Conservation (phyloP, 805 yeast genomes). For the Nakazawaea wickerhamii region DNA sequence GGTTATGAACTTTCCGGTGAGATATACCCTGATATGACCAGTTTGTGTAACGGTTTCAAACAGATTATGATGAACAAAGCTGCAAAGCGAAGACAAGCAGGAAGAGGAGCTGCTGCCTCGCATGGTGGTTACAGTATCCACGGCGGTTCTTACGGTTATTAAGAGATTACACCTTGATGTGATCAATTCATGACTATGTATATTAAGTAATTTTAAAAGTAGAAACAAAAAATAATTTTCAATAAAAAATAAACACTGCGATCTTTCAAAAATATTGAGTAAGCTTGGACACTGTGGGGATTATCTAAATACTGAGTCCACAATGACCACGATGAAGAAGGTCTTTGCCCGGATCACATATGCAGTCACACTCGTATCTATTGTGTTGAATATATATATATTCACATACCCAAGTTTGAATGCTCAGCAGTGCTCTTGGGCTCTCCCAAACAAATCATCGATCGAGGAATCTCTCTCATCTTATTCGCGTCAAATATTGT, state of each 20-base stretch:
- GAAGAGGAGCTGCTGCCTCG: conserved; percentile 6
- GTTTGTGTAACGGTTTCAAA: conserved; percentile 93
- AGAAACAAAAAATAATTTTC: neutral
- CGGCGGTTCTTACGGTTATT: conserved; percentile 7
- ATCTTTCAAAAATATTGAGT: too few species aligned
- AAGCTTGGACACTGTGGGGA: too few species aligned
- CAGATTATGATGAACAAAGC: conserved; percentile 33
- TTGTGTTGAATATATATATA: conserved; percentile 54
- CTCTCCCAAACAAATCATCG: conserved; percentile 19
- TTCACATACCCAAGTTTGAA: conserved; percentile 70
- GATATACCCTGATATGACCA: conserved; percentile 82
- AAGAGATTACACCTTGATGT: too few species aligned
- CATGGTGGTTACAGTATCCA: conserved; percentile 11
- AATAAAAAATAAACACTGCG: neutral
- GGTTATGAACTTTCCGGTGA: conserved; percentile 79
- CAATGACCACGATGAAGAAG: neutral
- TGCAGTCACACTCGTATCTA: conserved; percentile 31
- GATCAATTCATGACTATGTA: too few species aligned
- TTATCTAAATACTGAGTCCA: neutral
- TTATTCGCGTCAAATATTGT: conserved; percentile 15
- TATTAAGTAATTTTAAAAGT: too few species aligned
- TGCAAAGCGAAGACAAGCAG: conserved; percentile 2
- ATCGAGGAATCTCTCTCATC: conserved; percentile 17
- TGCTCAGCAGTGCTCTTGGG: conserved; percentile 59
- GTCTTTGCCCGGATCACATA: neutral